These are phyloP conservation scores for Lepidium didymum DNA, from an alignment of 345 rosid species.

Conservation along the genomic window DNA sequence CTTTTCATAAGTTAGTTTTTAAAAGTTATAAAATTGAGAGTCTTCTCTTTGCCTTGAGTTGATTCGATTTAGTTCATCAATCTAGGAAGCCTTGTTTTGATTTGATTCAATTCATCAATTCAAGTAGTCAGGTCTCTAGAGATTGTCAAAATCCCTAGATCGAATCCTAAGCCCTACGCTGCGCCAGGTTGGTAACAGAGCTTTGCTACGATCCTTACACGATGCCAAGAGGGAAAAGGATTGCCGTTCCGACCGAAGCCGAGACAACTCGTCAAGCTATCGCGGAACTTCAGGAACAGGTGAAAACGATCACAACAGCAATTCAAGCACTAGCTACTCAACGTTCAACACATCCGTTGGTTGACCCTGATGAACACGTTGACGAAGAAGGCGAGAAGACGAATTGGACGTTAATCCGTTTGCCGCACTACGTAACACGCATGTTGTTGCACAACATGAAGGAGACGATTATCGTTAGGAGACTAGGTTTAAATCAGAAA, in stretches of 20 bases:
- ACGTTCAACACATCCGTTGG: background rate
- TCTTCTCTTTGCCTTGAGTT: too few species aligned
- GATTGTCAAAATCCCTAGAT: too few species aligned
- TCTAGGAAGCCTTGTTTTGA: too few species aligned
- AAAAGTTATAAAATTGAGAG: too few species aligned
- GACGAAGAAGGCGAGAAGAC: too few species aligned
- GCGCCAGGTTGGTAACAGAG: background rate
- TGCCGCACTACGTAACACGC: background rate
- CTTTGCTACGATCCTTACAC: background rate
- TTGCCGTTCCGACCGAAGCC: too few species aligned
- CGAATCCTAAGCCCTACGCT: too few species aligned
- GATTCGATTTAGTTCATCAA: too few species aligned
- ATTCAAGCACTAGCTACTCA: background rate
- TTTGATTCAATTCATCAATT: too few species aligned
- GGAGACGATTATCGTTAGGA: background rate
- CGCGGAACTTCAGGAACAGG: background rate
- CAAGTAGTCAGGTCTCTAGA: too few species aligned
- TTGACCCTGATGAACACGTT: background rate
- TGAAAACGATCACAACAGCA: background rate
- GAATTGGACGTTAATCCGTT: accelerated
- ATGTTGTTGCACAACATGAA: background rate
- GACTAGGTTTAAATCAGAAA: background rate
- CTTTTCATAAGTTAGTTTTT: too few species aligned
- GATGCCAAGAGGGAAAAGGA: too few species aligned
- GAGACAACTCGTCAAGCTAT: background rate